These are phyloP conservation scores for Cordyceps militaris DNA, from an alignment of 2,329 filamentous ascomycete genomes.

Conservation along the genomic window DNA sequence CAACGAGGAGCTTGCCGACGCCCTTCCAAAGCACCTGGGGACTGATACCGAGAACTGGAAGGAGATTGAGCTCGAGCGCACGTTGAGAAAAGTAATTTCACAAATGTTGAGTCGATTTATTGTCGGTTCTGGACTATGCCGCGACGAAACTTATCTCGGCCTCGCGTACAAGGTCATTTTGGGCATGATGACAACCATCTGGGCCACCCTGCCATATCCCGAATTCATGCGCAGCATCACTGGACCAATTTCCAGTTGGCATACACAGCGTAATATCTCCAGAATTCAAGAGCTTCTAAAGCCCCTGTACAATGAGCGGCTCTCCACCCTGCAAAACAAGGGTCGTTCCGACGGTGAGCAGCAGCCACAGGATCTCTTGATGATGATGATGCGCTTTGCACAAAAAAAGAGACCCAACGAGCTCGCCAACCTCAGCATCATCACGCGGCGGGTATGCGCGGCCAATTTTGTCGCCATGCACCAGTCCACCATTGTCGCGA, in stretches of 20 bases:
- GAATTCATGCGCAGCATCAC: constrained; percentile 16
- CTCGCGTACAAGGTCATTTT: constrained; percentile 23
- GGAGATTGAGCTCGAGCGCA: background rate
- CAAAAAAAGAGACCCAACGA: constrained; percentile 31
- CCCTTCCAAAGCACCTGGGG: background rate
- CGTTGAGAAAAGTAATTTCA: background rate
- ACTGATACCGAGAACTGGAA: background rate
- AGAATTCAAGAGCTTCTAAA: background rate
- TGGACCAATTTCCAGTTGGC: background rate
- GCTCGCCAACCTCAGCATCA: constrained; percentile 22
- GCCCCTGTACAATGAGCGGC: background rate
- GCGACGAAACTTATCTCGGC: background rate
- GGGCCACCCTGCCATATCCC: constrained; percentile 23
- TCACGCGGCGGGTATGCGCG: constrained; percentile 25
- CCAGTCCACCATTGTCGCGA: constrained; percentile 32
- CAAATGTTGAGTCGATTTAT: constrained; percentile 23
- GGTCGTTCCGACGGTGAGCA: constrained; percentile 17
- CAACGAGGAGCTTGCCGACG: constrained; percentile 24
- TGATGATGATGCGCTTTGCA: constrained; percentile 35
- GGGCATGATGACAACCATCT: constrained; percentile 24
- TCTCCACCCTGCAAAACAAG: constrained; percentile 9
- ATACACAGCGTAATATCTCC: background rate
- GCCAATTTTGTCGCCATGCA: constrained; percentile 33
- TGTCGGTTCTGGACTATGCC: constrained; percentile 25
- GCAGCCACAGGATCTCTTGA: constrained; percentile 32